phyloP scores from a whole-genome alignment of 2,329 filamentous ascomycete species.

The Neurospora sp. region DNA sequence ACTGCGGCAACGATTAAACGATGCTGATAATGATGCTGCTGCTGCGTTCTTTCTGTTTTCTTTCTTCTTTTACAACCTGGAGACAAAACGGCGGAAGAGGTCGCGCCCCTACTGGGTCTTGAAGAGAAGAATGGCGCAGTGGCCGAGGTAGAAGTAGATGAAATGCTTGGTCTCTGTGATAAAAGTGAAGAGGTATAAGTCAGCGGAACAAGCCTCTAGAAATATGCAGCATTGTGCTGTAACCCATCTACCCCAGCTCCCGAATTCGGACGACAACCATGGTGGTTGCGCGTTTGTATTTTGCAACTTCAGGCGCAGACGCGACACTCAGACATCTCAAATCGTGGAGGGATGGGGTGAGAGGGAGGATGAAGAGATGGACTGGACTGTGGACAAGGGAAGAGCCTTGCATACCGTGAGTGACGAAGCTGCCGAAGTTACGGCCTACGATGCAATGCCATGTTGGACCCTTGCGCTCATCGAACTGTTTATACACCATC shows the following conservation, averaged over 20 bases:
- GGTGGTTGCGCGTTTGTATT: background rate
- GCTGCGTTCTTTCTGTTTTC: background rate
- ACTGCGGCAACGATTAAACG: background rate
- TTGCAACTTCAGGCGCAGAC: background rate
- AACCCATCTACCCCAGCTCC: background rate
- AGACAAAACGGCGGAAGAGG: slow-evolving; percentile 18
- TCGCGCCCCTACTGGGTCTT: slow-evolving; percentile 72
- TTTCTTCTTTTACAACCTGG: slow-evolving; percentile 11
- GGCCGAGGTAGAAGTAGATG: slow-evolving; percentile 99
- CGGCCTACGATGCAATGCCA: slow-evolving; percentile 99
- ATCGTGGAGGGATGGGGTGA: background rate
- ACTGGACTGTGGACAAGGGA: background rate
- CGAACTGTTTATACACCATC: slow-evolving; percentile 55
- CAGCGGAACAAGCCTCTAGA: background rate
- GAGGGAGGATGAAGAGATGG: background rate
- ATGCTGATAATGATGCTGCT: background rate
- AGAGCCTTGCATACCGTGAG: slow-evolving; percentile 59
- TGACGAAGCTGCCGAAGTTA: slow-evolving; percentile 99
- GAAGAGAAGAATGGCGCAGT: slow-evolving; percentile 96
- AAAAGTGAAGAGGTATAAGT: slow-evolving; percentile 6
- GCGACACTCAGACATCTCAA: background rate
- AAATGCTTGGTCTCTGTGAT: slow-evolving; percentile 92
- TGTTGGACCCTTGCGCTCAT: slow-evolving; percentile 91
- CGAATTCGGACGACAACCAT: background rate
- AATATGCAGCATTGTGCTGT: background rate